These are phyloP conservation scores for Arabidopsis lyrata DNA, from an alignment of 441 rosid species.

Conservation along the genomic window DNA sequence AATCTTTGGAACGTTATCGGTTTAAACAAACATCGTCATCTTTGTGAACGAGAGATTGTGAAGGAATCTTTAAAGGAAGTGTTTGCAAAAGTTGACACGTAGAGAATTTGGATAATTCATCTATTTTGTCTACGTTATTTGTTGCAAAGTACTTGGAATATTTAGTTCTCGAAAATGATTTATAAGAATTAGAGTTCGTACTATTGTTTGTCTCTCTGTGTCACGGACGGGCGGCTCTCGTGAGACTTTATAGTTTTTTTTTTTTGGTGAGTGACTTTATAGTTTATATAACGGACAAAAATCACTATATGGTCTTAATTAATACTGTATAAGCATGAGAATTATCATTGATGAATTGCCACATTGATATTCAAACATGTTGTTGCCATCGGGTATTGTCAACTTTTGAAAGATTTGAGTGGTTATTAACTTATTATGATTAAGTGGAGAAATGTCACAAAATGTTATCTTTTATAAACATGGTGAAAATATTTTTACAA, in stretches of 20 bases:
- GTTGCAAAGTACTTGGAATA: conserved; percentile 28
- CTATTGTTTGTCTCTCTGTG: conserved; percentile 26
- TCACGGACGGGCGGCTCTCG: conserved; percentile 46
- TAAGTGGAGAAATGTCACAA: background rate
- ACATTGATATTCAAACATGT: background rate
- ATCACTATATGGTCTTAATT: background rate
- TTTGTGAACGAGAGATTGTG: conserved; percentile 27
- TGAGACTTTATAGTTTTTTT: conserved; percentile 23
- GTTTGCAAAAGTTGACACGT: conserved; percentile 26
- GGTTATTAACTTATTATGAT: background rate
- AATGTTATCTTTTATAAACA: background rate
- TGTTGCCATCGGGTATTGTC: background rate
- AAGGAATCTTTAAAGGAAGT: conserved; percentile 5
- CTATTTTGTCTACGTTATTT: conserved; percentile 14
- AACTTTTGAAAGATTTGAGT: background rate
- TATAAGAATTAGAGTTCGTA: conserved; percentile 33
- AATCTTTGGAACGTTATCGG: background rate
- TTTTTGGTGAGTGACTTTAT: no score
- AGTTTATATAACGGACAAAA: conserved; percentile 8
- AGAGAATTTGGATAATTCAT: conserved; percentile 9
- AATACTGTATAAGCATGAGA: background rate
- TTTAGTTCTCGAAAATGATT: conserved; percentile 21
- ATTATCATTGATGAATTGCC: background rate
- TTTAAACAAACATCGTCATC: conserved; percentile 11
- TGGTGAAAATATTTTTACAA: no score